These are phyloP conservation scores for Ampelomyces quisqualis DNA, from an alignment of 2,329 filamentous ascomycete genomes.

Conservation along the genomic window DNA sequence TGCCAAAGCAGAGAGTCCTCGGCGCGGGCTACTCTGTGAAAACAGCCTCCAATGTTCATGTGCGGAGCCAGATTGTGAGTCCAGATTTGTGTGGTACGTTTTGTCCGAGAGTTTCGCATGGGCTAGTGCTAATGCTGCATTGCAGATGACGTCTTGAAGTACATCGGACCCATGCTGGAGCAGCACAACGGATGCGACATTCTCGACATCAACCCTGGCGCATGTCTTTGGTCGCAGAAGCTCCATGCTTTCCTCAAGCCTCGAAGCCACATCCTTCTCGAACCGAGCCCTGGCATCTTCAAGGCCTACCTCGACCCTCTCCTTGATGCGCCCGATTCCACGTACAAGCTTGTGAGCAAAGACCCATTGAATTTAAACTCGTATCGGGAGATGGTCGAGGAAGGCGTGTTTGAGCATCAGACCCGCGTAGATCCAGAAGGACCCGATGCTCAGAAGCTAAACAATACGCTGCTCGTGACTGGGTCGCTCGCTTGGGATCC, in stretches of 20 bases:
- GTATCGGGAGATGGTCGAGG: slow-evolving; percentile 56
- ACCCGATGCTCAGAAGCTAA: slow-evolving; percentile 54
- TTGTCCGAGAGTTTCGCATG: slow-evolving; percentile 8
- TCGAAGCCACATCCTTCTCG: slow-evolving; percentile 79
- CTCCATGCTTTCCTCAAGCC: slow-evolving; percentile 75
- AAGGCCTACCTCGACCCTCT: slow-evolving; percentile 50
- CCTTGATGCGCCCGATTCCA: slow-evolving; percentile 43
- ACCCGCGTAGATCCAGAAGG: slow-evolving; percentile 42
- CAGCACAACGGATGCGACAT: slow-evolving; percentile 78
- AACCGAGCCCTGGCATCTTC: slow-evolving; percentile 55
- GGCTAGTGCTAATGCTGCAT: slow-evolving; percentile 10
- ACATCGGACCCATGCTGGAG: slow-evolving; percentile 67
- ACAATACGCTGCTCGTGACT: slow-evolving; percentile 68
- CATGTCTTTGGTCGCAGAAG: slow-evolving; percentile 74
- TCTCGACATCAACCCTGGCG: slow-evolving; percentile 81
- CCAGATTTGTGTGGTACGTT: slow-evolving; percentile 49
- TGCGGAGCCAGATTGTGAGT: slow-evolving; percentile 46
- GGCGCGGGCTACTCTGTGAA: background rate
- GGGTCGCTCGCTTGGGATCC: slow-evolving; percentile 41
- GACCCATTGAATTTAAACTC: slow-evolving; percentile 28
- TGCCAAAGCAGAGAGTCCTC: background rate
- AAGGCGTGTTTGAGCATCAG: slow-evolving; percentile 59
- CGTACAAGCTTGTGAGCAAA: slow-evolving; percentile 50
- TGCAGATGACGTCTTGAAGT: slow-evolving; percentile 67
- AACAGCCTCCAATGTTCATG: slow-evolving; percentile 3